Base-by-base conservation (phyloP, 164 flowering plant species). In the Dillenia suffruticosa region DNA sequence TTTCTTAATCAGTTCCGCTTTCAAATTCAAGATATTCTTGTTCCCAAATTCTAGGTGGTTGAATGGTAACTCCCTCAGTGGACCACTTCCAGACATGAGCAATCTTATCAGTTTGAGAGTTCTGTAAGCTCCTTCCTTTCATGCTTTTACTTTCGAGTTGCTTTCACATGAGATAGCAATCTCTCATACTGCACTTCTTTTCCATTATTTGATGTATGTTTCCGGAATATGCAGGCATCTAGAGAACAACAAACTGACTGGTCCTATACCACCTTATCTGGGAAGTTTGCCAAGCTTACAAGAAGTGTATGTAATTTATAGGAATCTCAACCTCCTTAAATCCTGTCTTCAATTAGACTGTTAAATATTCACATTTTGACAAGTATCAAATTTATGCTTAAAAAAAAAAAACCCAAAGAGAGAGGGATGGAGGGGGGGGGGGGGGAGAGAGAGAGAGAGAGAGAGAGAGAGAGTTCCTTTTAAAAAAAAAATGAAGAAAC, bases 11-110 rank as follows among this genome's bases (percentile, higher is more conserved):
- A 65, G 24, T 52, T 51, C 13, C 53, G 24, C 14, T 40, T 19
- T 48, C 17, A 49, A 69, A 58, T 47, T 54, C 61, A 40, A 22
- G 32, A 26, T 57, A 5, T 17, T 47, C 16, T 12, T 15, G 3
- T 73, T 67, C 62, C 64, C 43, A 44, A 62, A 54, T 49, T 57
- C 59, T 65, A 90, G 98, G 82, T 85, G 97, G 97, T 63, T 93
- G 62, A 83, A 84, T 69, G 81, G 84, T 10, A 90, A 86, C 74
- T 81, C 67, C 57, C 72, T 94, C 43, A 74, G 77, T 50, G 97
- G 98, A 13, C 59, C 74, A 16, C 76, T 90, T 47, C 98, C 98
- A 19, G 97, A 90, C 72, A 70, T 90, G 69, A 90, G 88, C 66
- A 79, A 72, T 63, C 96, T 90, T 46, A 71, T 77, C 57, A 82